A percentile compares a stretch with the other conserved stretches of the same genome.
These are phyloP conservation scores for Mycena alexandri DNA, from an alignment of 768 basidiomycete genomes.

Conservation along the genomic window DNA sequence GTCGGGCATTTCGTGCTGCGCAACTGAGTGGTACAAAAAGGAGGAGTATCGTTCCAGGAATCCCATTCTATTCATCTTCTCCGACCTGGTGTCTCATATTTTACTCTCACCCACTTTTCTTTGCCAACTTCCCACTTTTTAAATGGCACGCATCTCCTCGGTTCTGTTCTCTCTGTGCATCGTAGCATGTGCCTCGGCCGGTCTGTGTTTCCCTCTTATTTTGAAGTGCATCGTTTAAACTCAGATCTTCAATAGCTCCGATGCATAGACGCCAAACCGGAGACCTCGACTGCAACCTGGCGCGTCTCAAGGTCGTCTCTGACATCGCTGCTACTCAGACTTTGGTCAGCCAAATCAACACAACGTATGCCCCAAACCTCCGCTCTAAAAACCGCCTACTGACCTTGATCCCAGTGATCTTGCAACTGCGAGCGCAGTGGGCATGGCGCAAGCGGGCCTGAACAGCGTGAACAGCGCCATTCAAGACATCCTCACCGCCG, in stretches of 20 bases:
- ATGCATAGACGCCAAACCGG: constrained; percentile 31
- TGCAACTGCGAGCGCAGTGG: constrained; percentile 38
- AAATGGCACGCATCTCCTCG: constrained; percentile 19
- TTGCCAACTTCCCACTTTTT: neutral
- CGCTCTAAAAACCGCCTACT: neutral
- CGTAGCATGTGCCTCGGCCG: constrained; percentile 8
- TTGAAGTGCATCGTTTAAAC: too few species aligned
- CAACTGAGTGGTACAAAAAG: constrained; percentile 6
- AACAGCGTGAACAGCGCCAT: constrained; percentile 42
- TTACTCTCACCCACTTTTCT: neutral
- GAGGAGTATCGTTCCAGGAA: neutral
- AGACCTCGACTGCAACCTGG: constrained; percentile 35
- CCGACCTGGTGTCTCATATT: constrained; percentile 26
- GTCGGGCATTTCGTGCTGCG: constrained; percentile 3
- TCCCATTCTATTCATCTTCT: neutral
- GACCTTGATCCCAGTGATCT: constrained; percentile 37
- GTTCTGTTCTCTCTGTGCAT: neutral
- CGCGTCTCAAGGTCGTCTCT: constrained; percentile 27
- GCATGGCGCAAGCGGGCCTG: constrained; percentile 40
- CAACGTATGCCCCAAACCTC: constrained; percentile 14
- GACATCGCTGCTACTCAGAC: constrained; percentile 5
- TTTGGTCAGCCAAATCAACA: constrained; percentile 22
- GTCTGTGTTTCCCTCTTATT: constrained; percentile 3
- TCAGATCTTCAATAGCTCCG: constrained; percentile 19
- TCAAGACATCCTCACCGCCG: constrained; percentile 41